Base-by-base conservation (phyloP, 768 basidiomycete species). In the Termitomyces sp. region DNA sequence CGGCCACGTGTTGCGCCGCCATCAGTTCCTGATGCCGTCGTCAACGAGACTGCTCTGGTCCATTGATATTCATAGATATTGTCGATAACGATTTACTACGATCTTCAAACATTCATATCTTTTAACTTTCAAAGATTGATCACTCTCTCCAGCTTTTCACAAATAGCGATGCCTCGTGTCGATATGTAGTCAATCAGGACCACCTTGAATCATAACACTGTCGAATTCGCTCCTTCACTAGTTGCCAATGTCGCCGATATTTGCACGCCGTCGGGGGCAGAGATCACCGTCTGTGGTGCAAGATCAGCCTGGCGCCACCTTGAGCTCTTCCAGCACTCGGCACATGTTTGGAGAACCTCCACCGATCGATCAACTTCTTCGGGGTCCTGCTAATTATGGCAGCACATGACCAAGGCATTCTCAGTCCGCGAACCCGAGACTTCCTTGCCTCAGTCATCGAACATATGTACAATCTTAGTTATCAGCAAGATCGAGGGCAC, bases 41-140 rank as follows among this genome's bases (percentile, higher is more conserved):
- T 35, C 60, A 65, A 61, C 60, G 60, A 62, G 28, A 65, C 48
- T 51, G 40, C 32, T 48, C 57, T 50, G 13, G 58, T 40, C 57
- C 36, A 54, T 44, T 39, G 46, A 48, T 33, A 63, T 61, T 53
- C 60, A 63, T 51, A 33, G 32, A 51, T 35, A 35, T 66, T n/a
- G 55, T 40, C 60, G 66, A 66, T 66, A 64, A 58, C 61, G 61
- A 67, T 63, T 67, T 61, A 59, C 57, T 36, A 46, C 35, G 58
- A 62, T 64, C 62, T 58, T 52, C 49, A 53, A 62, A 32, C 46
- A 58, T 62, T 61, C 55, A 55, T 65, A 35, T 24, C n/a, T n/a
- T 36, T 48, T 44, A 48, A 45, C 52, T 38, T 32, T 48, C 53
- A 56, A 13, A 7, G 1, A 32, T 32, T 46, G 48, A 32, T 32